Evolutionary conservation across 306 rosid genomes (phyloP), one percentile per base, ranked within the genome.

Genomic region (Potentilla sterilis): DNA sequence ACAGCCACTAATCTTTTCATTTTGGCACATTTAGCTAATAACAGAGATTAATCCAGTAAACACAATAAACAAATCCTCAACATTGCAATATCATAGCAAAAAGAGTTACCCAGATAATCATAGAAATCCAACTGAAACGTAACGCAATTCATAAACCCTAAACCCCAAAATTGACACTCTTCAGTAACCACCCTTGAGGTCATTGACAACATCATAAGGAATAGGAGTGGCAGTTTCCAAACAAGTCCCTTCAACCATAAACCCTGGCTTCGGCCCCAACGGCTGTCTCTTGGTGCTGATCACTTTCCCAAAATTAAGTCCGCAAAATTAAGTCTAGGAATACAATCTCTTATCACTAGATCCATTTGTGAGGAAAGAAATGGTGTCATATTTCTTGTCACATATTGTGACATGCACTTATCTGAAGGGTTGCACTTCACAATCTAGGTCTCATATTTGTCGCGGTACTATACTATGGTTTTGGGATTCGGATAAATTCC

Each of bases 101-200:
- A 9, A 63, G 4, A 54, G 61, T 21, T 54, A 54, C 61, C 61
- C 32, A 54, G 61, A 32, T 5, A 21, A 62, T 14, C 7, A 28
- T 0, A 61, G 9, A 4, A 2, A 40, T 34, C n/a, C 41, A 34
- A 34, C 21, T 9, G 7, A 12, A 2, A 68, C 38, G 22, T 2
- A 24, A 24, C 21, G 18, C 6, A 42, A 44, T 2, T 11, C 1
- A 14, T 44, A 44, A 22, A 38, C 9, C 66, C 66, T 28, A 59
- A 16, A 63, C n/a, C 21, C 21, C n/a, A 5, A 4, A 12, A 13
- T 38, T 4, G 2, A 19, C 2, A 6, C 55, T 28, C 28, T 28
- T 70, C 75, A 77, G 65, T 77, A 70, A n/a, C 81, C 81, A 13
- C 81, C 71, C 76, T 78, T 78, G 51, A 78, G 81, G 15, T 78